Base-by-base conservation (phyloP, 768 basidiomycete genomes). In the Mycena haematopus region DNA sequence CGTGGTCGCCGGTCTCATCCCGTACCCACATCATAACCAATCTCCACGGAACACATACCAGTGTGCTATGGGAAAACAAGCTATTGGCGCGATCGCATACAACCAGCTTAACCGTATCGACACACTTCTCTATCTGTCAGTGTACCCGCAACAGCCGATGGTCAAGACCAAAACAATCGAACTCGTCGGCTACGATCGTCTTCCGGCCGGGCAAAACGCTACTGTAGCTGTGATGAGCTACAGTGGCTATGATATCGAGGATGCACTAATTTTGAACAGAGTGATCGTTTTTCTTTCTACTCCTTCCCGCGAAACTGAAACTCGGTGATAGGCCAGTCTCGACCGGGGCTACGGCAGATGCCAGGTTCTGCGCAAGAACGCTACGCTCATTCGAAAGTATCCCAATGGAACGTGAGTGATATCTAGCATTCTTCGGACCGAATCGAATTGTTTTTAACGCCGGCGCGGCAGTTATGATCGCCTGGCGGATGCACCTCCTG, bases 31-130 rank as follows among this genome's bases (percentile, higher is more conserved):
- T 73, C 97, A 99, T 75, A 99, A 99, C 72, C 97, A 99, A 72
- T 99, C 97, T 6, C 97, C 97, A 3, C 91, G 97, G 57, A 99
- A 99, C 72, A 99, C 97, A 11, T 99, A 99, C 74, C 96, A 99
- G 79, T 99, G 96, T 72, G 96, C 96, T 58, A 99, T 99, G 96
- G 96, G 97, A 57, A 99, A 99, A 80, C 97, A 99, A 80, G 96
- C 97, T 2, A 99, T 99, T 66, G 97, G 97, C 22, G 96, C 96
- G 14, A 99, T 99, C 64, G 96, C 90, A 0, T 97, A 96, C 77
- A 99, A 99, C 74, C 97, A 99, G 75, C 87, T 98, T 67, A 94
- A 95, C 72, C 87, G 97, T 47, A 99, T 99, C 73, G 97, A 99
- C 75, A 99, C 97, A 0, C 84, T 99, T 40, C 83, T 99, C n/a